Conservation (phyloP, 148 eudicot species). For the Cornus suecica region DNA sequence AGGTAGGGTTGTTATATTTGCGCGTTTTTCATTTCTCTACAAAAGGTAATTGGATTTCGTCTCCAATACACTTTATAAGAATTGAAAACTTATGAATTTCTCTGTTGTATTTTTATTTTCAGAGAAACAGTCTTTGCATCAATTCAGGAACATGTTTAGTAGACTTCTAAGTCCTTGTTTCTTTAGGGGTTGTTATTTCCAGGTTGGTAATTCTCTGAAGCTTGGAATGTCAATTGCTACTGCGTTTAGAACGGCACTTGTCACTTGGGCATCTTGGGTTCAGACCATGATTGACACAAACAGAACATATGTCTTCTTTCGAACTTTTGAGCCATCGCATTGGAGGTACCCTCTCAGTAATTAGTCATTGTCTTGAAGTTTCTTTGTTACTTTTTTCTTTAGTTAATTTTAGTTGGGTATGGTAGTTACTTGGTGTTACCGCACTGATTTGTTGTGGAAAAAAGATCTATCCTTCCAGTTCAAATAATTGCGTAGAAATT, state of each 20-base stretch:
- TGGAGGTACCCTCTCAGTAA: slow-evolving; percentile 58
- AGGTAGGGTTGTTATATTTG: background rate
- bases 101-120: background rate
- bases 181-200: slow-evolving; percentile 90
- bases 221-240: slow-evolving; percentile 74
- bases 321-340: slow-evolving; percentile 84
- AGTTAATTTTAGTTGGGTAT: background rate
- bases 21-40: background rate
- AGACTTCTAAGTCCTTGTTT: slow-evolving; percentile 42
- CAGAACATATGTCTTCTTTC: slow-evolving; percentile 84
- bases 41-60: no score
- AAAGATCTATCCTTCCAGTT: background rate
- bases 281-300: slow-evolving; percentile 61
- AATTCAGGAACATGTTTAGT: background rate
- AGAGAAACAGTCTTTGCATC: background rate
- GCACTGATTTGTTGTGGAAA: background rate
- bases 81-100: background rate
- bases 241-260: slow-evolving; percentile 59
- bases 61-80: background rate
- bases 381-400: background rate
- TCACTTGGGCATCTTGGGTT: slow-evolving; percentile 90
- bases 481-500: background rate
- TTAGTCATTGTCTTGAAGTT: background rate
- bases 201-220: slow-evolving; percentile 61
- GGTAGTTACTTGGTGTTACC: background rate